Percentiles rank a stretch among this genome's conserved stretches.
These are phyloP conservation scores for Kwoniella shivajii DNA, from an alignment of 1,284 basidiomycete genomes.

Conservation along the genomic window DNA sequence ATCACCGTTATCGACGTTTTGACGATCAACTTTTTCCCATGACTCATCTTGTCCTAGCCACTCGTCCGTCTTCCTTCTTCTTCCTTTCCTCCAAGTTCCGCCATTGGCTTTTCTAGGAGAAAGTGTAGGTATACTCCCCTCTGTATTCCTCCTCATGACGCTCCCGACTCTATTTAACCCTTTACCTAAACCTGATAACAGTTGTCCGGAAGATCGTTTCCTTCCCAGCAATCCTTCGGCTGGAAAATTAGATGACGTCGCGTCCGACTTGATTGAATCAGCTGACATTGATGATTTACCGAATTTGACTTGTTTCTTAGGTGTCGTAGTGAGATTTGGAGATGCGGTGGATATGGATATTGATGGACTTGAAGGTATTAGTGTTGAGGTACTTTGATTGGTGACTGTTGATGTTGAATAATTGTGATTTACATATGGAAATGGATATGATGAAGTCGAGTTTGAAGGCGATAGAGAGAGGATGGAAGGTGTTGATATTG, in stretches of 20 bases:
- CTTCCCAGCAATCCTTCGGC: background rate
- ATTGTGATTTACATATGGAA: constrained; percentile 3
- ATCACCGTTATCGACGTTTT: constrained; percentile 24
- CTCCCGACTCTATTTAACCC: constrained; percentile 19
- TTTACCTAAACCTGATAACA: constrained; percentile 18
- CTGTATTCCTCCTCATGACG: constrained; percentile 17
- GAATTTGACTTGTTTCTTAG: constrained; percentile 6
- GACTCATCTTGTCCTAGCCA: background rate
- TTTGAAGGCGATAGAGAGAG: constrained; percentile 1
- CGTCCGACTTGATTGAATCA: constrained; percentile 1
- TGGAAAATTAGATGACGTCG: background rate
- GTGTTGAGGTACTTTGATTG: constrained; percentile 3
- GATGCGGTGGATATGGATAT: background rate
- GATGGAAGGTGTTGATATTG: constrained; percentile 1
- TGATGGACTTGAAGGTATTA: background rate
- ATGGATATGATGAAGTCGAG: constrained; percentile 1
- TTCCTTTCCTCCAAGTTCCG: background rate
- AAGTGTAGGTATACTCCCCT: background rate
- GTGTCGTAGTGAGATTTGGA: background rate
- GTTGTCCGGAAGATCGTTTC: constrained; percentile 18
- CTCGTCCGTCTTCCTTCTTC: background rate
- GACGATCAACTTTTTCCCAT: constrained; percentile 2
- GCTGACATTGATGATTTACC: constrained; percentile 2
- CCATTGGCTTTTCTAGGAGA: background rate
- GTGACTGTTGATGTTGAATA: constrained; percentile 2